Percentiles rank a stretch among this genome's conserved stretches.
phyloP scores from a whole-genome alignment of 108 stramenopile genomes.

The Skeletonema potamos region DNA sequence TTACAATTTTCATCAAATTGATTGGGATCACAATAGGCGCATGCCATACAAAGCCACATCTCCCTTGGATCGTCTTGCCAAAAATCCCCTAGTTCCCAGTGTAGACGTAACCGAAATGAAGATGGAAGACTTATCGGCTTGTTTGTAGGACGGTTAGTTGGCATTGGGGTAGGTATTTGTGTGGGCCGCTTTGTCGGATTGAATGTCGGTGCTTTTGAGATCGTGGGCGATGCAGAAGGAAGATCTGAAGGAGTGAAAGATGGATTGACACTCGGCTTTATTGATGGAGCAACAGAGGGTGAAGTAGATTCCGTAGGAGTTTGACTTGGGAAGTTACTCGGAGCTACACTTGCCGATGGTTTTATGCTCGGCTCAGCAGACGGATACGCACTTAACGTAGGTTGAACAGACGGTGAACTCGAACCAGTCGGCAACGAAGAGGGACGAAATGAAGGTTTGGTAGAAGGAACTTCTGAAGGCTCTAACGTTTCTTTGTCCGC shows the following conservation, averaged over 20 bases:
- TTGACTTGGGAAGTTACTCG: background rate
- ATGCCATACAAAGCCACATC: constrained; percentile 57
- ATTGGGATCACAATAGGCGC: background rate
- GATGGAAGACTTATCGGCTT: background rate
- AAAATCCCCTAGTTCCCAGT: constrained; percentile 58
- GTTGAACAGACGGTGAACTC: background rate
- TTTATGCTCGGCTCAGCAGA: background rate
- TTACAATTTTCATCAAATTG: constrained; percentile 12
- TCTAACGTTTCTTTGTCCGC: background rate
- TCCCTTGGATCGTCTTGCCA: constrained; percentile 66
- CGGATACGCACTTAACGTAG: background rate
- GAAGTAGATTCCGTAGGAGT: too few species aligned
- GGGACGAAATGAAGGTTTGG: background rate
- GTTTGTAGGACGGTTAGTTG: background rate
- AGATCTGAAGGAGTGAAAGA: background rate
- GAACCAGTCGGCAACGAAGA: background rate
- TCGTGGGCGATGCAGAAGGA: background rate
- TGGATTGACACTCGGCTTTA: background rate
- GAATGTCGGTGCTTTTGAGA: background rate
- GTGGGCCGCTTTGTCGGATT: background rate
- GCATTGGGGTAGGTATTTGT: background rate
- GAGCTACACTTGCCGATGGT: background rate
- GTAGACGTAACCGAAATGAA: constrained; percentile 45
- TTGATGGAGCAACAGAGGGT: background rate
- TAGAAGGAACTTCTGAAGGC: background rate